A percentile compares a stretch with the other conserved stretches of the same genome.
phyloP scores from a whole-genome alignment of 441 rosid genomes.

The Adansonia grandidieri region DNA sequence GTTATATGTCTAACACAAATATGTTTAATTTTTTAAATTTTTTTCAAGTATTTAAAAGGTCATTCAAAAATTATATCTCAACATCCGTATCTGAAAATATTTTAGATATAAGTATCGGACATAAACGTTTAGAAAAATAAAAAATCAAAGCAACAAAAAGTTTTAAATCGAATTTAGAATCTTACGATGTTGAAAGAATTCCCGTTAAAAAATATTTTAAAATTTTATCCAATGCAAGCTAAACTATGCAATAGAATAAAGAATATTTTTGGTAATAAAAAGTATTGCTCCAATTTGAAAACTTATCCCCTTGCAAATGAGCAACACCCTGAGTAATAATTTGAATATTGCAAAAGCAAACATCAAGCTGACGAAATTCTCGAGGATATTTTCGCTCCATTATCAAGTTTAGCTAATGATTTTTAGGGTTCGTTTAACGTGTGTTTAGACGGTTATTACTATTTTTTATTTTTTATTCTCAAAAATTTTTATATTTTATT shows the following conservation, averaged over 20 bases:
- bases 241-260: conserved; percentile 23
- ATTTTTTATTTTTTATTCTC: no score
- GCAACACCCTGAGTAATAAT: conserved; percentile 19
- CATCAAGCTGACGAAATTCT: conserved; percentile 18
- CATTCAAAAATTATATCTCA: no score
- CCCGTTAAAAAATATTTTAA: conserved; percentile 16
- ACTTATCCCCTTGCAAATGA: conserved; percentile 10
- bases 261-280: neutral
- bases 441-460: no score
- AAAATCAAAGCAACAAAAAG: no score
- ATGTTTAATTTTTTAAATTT: no score
- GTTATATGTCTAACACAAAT: no score
- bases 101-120: no score
- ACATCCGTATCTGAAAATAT: no score
- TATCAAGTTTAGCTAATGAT: neutral
- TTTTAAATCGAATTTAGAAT: neutral
- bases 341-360: conserved; percentile 18
- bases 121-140: no score
- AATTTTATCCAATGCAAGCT: neutral
- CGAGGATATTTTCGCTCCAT: neutral
- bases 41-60: no score
- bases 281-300: conserved; percentile 12
- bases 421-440: neutral
- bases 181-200: neutral
- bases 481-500: neutral